Evolutionary conservation across 768 basidiomycete genomes (phyloP).

Genomic region (Saitozyma sp.): DNA sequence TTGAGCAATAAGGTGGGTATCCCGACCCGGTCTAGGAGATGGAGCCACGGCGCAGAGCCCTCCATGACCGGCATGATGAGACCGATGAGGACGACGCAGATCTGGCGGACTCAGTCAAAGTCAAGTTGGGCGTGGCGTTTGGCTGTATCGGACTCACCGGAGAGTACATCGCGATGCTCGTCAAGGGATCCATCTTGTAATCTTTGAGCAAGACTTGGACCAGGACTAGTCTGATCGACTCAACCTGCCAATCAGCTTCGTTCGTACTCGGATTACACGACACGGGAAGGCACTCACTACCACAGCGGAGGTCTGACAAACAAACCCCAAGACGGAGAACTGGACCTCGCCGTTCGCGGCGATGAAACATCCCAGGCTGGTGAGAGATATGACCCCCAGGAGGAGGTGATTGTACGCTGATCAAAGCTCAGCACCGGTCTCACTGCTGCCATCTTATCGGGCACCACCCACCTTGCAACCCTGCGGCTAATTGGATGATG

Average conservation of each 20-base stretch:
- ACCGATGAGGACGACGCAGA: slow-evolving; percentile 26
- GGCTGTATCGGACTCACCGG: slow-evolving; percentile 15
- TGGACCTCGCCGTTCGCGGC: slow-evolving; percentile 17
- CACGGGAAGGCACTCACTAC: slow-evolving; percentile 15
- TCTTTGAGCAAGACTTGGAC: slow-evolving; percentile 26
- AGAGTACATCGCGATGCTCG: slow-evolving; percentile 22
- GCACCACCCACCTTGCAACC: slow-evolving; percentile 13
- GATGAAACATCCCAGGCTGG: slow-evolving; percentile 22
- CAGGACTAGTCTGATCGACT: slow-evolving; percentile 23
- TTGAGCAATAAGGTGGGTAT: slow-evolving; percentile 18
- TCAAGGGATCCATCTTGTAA: slow-evolving; percentile 21
- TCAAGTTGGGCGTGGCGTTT: no score
- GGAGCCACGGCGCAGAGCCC: slow-evolving; percentile 19
- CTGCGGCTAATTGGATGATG: slow-evolving; percentile 16
- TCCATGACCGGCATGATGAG: slow-evolving; percentile 25
- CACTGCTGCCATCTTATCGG: no score
- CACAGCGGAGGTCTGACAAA: slow-evolving; percentile 21
- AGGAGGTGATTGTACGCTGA: slow-evolving; percentile 20
- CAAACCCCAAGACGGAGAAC: slow-evolving; percentile 23
- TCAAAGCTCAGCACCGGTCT: neutral
- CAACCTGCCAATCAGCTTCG: slow-evolving; percentile 15
- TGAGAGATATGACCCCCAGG: slow-evolving; percentile 15
- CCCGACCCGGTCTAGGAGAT: slow-evolving; percentile 17
- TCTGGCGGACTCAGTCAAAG: slow-evolving; percentile 6
- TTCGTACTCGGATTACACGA: no score